phyloP scores from a whole-genome alignment of 768 basidiomycete species.

The Boletus sp. region DNA sequence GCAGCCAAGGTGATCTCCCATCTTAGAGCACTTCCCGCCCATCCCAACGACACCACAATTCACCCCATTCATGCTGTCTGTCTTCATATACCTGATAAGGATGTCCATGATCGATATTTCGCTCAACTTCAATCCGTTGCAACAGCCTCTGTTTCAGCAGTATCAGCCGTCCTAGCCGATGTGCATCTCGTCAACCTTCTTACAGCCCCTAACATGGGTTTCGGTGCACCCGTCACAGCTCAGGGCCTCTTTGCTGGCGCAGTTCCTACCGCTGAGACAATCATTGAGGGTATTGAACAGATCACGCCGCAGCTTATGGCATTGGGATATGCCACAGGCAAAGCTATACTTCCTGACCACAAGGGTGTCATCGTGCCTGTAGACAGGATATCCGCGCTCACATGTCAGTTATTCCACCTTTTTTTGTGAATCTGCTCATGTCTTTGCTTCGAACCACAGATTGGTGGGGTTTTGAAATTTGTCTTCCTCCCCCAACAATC shows the following conservation, averaged over 20 bases:
- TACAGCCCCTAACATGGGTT: slow-evolving; percentile 59
- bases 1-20: slow-evolving; percentile 75
- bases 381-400: slow-evolving; percentile 75
- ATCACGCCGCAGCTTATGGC: slow-evolving; percentile 79
- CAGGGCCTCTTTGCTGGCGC: slow-evolving; percentile 70
- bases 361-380: slow-evolving; percentile 67
- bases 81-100: slow-evolving; percentile 59
- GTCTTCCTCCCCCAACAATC: slow-evolving; percentile 71
- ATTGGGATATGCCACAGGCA: slow-evolving; percentile 73
- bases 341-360: slow-evolving; percentile 63
- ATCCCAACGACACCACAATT: slow-evolving; percentile 8
- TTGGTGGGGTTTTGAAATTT: slow-evolving; percentile 88
- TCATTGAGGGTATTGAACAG: slow-evolving; percentile 64
- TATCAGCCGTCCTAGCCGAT: slow-evolving; percentile 53
- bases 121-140: slow-evolving; percentile 47
- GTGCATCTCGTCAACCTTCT: slow-evolving; percentile 64
- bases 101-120: slow-evolving; percentile 62
- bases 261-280: slow-evolving; percentile 70
- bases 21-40: slow-evolving; percentile 55
- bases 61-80: slow-evolving; percentile 79
- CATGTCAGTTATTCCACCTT: slow-evolving; percentile 51
- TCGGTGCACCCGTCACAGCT: slow-evolving; percentile 72
- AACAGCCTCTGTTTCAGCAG: slow-evolving; percentile 47
- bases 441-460: slow-evolving; percentile 41
- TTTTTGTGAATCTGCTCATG: slow-evolving; percentile 4